Evolutionary conservation across 75 land plant species (phyloP).

Genomic region (Pinus tabuliformis): DNA sequence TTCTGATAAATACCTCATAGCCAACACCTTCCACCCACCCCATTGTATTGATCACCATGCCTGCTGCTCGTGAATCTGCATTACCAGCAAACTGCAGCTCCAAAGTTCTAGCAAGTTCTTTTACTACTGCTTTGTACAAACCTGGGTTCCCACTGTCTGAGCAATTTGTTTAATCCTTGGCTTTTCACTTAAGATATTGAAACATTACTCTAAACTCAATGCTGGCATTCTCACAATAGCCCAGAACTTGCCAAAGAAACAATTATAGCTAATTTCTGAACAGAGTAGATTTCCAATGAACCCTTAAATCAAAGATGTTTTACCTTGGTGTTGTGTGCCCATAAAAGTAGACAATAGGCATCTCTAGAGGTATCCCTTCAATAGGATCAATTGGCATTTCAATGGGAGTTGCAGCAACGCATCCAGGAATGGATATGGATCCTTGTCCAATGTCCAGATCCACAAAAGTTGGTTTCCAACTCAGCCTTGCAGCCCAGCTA

Average conservation of each 20-base stretch:
- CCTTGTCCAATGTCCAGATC: conserved; percentile 99
- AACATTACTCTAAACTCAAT: not conserved
- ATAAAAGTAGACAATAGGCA: conserved; percentile 90
- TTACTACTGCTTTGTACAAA: conserved; percentile 78
- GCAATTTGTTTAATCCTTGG: not conserved
- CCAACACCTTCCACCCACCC: conserved; percentile 99
- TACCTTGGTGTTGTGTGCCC: conserved; percentile 95
- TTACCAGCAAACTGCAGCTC: conserved; percentile 78
- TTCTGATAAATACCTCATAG: conserved; percentile 66
- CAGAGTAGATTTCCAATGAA: too few relatives aligned
- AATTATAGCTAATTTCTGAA: too few relatives aligned
- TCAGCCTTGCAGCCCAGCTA: conserved; percentile 89
- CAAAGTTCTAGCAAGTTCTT: conserved; percentile 80
- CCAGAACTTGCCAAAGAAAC: not conserved
- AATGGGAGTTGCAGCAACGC: conserved; percentile 93
- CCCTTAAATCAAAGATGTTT: not conserved
- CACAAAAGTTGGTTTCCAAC: conserved; percentile 96
- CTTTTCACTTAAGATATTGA: not conserved
- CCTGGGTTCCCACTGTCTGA: conserved; percentile 74
- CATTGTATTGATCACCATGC: conserved; percentile 99
- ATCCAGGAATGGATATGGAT: conserved; percentile 85
- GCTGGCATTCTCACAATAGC: not conserved
- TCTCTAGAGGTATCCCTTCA: conserved; percentile 88
- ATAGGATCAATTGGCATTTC: conserved; percentile 95
- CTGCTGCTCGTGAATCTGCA: conserved; percentile 87